phyloP scores from a whole-genome alignment of 139 green algal species.

The Ostreobium quekettii region DNA sequence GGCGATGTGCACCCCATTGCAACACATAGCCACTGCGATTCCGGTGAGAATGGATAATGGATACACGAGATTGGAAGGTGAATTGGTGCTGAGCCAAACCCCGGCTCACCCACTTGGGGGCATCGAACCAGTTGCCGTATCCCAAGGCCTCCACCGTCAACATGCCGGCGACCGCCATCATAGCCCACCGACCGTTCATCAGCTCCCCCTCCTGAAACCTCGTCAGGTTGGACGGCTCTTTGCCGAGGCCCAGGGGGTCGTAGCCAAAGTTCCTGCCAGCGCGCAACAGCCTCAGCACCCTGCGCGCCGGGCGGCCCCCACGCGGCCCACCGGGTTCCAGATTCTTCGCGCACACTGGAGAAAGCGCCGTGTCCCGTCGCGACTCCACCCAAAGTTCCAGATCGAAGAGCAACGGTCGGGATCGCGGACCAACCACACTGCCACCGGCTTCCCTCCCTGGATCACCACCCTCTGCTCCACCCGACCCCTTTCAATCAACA shows the following conservation, averaged over 20 bases:
- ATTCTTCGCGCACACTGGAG: conserved; percentile 6
- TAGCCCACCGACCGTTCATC: conserved; percentile 61
- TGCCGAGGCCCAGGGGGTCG: conserved; percentile 64
- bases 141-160: conserved; percentile 61
- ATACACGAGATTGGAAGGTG: too few relatives aligned
- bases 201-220: conserved; percentile 43
- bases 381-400: background rate
- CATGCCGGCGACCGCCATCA: conserved; percentile 54
- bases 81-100: background rate
- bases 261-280: conserved; percentile 65
- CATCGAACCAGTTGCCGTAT: conserved; percentile 65
- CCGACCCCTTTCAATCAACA: too few relatives aligned
- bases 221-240: conserved; percentile 21
- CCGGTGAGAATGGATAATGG: too few relatives aligned
- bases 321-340: conserved; percentile 4
- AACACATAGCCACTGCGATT: background rate
- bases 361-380: background rate
- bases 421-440: background rate
- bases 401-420: background rate
- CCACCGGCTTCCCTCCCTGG: background rate
- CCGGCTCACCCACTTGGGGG: conserved; percentile 60
- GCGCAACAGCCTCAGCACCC: too few relatives aligned
- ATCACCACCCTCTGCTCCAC: too few relatives aligned
- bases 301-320: background rate
- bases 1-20: background rate